Conservation (phyloP, 148 eudicot species). For the Rhododendron vialii region DNA sequence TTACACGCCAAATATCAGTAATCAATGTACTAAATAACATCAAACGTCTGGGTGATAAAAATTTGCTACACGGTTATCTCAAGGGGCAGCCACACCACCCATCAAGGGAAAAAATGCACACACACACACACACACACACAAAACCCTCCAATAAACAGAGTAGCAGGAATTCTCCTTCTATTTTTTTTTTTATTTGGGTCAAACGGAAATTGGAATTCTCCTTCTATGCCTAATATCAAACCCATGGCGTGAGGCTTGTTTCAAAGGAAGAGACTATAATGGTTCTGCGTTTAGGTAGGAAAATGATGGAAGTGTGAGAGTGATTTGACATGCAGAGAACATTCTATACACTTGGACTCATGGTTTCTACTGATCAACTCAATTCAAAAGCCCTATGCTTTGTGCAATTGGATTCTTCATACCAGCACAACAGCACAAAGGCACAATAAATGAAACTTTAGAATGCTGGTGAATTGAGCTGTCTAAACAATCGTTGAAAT, state of each 20-base stretch:
- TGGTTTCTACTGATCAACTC: background rate
- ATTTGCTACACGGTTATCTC: background rate
- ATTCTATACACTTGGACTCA: background rate
- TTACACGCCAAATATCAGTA: background rate
- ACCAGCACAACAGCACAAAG: background rate
- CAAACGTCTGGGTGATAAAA: background rate
- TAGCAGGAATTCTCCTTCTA: background rate
- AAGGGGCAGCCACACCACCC: background rate
- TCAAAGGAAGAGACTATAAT: background rate
- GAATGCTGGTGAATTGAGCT: background rate
- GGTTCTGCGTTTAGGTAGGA: background rate
- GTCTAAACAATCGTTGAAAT: background rate
- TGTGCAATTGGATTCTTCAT: background rate
- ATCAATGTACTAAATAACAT: background rate
- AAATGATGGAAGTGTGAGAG: background rate
- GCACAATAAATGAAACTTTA: background rate
- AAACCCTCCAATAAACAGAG: background rate
- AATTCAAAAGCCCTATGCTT: background rate
- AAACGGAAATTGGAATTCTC: background rate
- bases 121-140: no score
- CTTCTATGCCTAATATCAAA: background rate
- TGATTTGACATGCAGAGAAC: background rate
- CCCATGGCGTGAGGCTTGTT: background rate
- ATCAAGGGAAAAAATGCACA: background rate
- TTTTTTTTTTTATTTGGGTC: no score